Percentiles rank a stretch among this genome's conserved stretches.
Conservation (phyloP, 371 early-diverging fungal genomes). For the Mucor lusitanicus region DNA sequence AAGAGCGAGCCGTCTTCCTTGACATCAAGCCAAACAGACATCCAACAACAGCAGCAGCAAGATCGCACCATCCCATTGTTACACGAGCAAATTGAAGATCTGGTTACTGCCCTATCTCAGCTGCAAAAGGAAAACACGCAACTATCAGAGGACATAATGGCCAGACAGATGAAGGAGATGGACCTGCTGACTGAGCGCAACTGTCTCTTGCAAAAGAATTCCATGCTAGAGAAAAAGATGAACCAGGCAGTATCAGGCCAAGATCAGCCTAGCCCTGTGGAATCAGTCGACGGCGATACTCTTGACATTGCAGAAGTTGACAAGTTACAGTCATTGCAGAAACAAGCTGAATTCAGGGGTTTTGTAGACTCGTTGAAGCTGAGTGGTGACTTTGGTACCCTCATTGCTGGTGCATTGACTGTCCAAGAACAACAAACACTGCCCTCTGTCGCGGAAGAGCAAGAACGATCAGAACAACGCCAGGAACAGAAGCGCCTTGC, state of each 20-base stretch:
- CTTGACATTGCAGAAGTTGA: slow-evolving; percentile 6
- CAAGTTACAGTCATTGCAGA: slow-evolving; percentile 23
- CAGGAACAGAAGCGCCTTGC: not conserved
- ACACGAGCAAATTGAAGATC: slow-evolving; percentile 62
- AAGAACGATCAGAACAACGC: not conserved
- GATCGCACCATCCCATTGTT: slow-evolving; percentile 31
- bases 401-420: slow-evolving; percentile 43
- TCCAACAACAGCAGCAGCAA: slow-evolving; percentile 6
- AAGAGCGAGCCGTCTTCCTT: not conserved
- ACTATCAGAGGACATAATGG: slow-evolving; percentile 49
- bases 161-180: slow-evolving; percentile 56
- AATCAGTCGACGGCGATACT: slow-evolving; percentile 17
- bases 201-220: slow-evolving; percentile 22
- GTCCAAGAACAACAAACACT: not conserved
- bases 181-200: slow-evolving; percentile 34
- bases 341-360: slow-evolving; percentile 28
- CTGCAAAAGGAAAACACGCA: slow-evolving; percentile 57
- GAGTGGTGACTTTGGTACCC: slow-evolving; percentile 45
- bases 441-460: slow-evolving; percentile 5
- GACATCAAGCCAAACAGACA: not conserved
- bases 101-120: slow-evolving; percentile 56
- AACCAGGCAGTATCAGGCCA: not conserved
- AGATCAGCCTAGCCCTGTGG: slow-evolving; percentile 19
- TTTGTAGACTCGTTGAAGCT: slow-evolving; percentile 39
- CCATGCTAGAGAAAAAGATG: slow-evolving; percentile 20